Base-by-base conservation (phyloP, 1,284 basidiomycete genomes). In the Irpex lacteus region DNA sequence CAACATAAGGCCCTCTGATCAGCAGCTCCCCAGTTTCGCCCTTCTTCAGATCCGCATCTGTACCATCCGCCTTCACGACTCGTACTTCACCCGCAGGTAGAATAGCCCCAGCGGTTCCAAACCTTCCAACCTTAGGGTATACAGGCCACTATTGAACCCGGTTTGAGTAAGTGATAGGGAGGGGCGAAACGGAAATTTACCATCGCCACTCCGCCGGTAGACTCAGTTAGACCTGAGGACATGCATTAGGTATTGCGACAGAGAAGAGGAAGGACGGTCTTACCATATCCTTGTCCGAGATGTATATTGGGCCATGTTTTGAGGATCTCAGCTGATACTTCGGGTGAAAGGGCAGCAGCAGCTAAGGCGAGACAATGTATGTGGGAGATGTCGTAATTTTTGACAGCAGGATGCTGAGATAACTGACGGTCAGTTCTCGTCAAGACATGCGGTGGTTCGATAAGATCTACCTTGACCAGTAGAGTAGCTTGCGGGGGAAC, bases 331-430 rank as follows among this genome's bases (percentile, higher is more conserved):
- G 78, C 66, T 61, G 82, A 86, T 32, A 91, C 78, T 70, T 91
- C 91, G 15, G 81, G 76, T 2, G 89, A 87, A 4, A 94, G 76
- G 2, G 92, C 92, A 0, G 92, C 92, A 0, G 91, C 92, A 19
- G 91, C 90, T 54, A 80, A 79, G 77, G 91, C 82, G 66, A 86
- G 80, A 69, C 82, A 77, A 61, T 85, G 79, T 58, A 95, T 73
- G 60, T 80, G 76, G 50, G 80, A 81, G 32, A 95, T 77, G 69
- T 93, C 84, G 70, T 88, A 89, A 49, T 89, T 80, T 70, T 88
- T 85, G 26, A 84, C 81, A 11, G 81, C 84, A 19, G 90, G 87
- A 73, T 90, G 85, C 86, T 93, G 32, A 7, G 32, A 64, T 47
- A 21, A 47, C 8, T 11, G 53, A 18, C 38, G 40, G 26, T 60